Conservation (phyloP, 1,139 yeast species). For the Yamadazyma aaseri region DNA sequence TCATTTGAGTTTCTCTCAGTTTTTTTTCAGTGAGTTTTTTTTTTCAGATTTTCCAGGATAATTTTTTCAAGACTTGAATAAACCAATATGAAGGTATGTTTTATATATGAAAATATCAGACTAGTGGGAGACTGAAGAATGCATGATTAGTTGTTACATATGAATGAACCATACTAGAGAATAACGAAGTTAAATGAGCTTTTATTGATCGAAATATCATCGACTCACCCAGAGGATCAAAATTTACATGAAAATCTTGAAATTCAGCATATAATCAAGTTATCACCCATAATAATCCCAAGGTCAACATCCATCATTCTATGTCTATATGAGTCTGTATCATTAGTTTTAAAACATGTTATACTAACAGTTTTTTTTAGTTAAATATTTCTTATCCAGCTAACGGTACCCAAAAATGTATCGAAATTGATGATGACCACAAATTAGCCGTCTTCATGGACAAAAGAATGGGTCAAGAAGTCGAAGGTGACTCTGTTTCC, state of each 20-base stretch:
- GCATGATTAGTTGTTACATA: too few relatives aligned
- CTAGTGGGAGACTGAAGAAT: too few relatives aligned
- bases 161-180: too few relatives aligned
- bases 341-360: background rate
- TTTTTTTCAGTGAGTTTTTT: conserved; percentile 25
- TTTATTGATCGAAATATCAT: too few relatives aligned
- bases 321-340: background rate
- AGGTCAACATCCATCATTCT: too few relatives aligned
- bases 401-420: conserved; percentile 98
- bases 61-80: conserved; percentile 9
- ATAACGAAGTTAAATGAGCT: too few relatives aligned
- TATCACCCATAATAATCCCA: too few relatives aligned
- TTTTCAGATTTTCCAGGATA: conserved; percentile 19
- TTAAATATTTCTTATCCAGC: conserved; percentile 99
- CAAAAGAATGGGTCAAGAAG: conserved; percentile 99
- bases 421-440: conserved; percentile 99
- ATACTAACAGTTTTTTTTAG: conserved; percentile 41
- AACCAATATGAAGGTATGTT: conserved; percentile 16
- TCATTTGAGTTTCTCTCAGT: conserved; percentile 1
- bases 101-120: too few relatives aligned
- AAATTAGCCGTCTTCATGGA: conserved; percentile 98
- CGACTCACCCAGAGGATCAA: too few relatives aligned
- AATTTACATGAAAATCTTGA: too few relatives aligned
- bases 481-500: conserved; percentile 97
- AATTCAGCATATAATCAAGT: too few relatives aligned